A percentile compares a stretch with the other conserved stretches of the same genome.
These are phyloP conservation scores for Arthroderma sp. DNA, from an alignment of 2,329 filamentous ascomycete species.

Conservation along the genomic window DNA sequence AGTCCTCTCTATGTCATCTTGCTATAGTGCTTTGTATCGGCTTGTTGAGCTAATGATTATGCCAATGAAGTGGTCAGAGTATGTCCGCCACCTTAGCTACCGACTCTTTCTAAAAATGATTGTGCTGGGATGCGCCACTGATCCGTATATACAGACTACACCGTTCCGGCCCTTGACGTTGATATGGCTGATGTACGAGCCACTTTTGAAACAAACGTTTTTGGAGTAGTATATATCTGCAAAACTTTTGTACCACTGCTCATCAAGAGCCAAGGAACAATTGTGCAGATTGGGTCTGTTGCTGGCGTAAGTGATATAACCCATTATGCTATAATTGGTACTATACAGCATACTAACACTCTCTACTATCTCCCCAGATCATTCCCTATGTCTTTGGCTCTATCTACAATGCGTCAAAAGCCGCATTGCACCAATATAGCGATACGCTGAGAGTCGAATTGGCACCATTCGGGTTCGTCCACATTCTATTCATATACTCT, in stretches of 20 bases:
- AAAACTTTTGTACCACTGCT: slow-evolving; percentile 44
- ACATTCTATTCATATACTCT: not conserved
- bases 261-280: slow-evolving; percentile 31
- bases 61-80: slow-evolving; percentile 5
- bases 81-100: not conserved
- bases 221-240: slow-evolving; percentile 45
- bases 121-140: not conserved
- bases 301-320: slow-evolving; percentile 20
- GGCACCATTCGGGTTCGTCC: slow-evolving; percentile 32
- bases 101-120: not conserved
- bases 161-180: slow-evolving; percentile 44
- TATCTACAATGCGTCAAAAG: slow-evolving; percentile 47
- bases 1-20: slow-evolving; percentile 9
- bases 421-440: slow-evolving; percentile 44
- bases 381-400: slow-evolving; percentile 34
- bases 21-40: not conserved
- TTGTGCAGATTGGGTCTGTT: slow-evolving; percentile 34
- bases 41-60: no score
- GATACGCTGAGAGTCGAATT: slow-evolving; percentile 47
- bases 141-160: slow-evolving; percentile 32
- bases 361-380: slow-evolving; percentile 15
- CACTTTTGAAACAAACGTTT: slow-evolving; percentile 43
- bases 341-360: not conserved
- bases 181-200: slow-evolving; percentile 34
- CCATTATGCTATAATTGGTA: not conserved